Conservation (phyloP, 2,329 filamentous ascomycete species). For the Fusarium proliferatum region DNA sequence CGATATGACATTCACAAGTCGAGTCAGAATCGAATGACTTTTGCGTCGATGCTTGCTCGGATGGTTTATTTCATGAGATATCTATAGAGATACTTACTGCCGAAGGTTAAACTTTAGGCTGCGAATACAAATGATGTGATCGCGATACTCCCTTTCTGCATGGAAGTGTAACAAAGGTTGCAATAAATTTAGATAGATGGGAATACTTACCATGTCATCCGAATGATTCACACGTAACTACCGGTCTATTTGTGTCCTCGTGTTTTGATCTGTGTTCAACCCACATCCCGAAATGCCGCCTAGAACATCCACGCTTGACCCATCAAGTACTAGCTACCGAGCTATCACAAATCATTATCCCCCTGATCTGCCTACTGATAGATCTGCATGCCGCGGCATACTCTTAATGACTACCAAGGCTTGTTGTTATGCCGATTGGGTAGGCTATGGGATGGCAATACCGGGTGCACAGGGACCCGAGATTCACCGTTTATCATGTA, state of each 20-base stretch:
- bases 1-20: not conserved
- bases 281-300: not conserved
- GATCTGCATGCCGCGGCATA: not conserved
- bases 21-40: not conserved
- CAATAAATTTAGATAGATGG: too few relatives aligned
- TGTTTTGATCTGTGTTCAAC: not conserved
- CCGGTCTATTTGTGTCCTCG: not conserved
- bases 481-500: not conserved
- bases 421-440: not conserved
- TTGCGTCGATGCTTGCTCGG: not conserved
- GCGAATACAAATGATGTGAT: not conserved
- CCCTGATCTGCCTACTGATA: not conserved
- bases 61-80: not conserved
- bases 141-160: not conserved
- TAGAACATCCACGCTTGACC: not conserved
- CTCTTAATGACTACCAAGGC: not conserved
- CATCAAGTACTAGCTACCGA: not conserved
- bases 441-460: not conserved
- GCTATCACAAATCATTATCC: not conserved
- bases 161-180: not conserved
- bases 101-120: not conserved
- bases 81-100: not conserved
- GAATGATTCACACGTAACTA: accelerated
- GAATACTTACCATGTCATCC: too few relatives aligned
- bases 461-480: not conserved